Evolutionary conservation across 805 yeast species (phyloP).

Genomic region (Hemisphaericaspora nanyangensis): DNA sequence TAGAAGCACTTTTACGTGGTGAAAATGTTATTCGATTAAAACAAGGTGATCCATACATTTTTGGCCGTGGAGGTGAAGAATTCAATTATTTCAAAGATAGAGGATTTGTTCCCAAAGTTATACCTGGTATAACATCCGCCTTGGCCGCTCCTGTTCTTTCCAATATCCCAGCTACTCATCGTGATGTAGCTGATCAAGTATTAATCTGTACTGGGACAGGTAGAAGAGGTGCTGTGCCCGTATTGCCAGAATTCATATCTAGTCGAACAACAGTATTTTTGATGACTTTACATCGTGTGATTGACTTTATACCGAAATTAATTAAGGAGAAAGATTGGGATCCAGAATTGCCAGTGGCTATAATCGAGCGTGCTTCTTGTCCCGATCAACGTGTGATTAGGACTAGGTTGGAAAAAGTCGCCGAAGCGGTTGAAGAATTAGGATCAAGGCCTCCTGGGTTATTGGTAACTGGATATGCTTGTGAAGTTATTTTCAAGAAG

Average conservation of each 20-base stretch:
- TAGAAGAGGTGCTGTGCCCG: slow-evolving; percentile 76
- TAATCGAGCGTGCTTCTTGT: slow-evolving; percentile 88
- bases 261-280: slow-evolving; percentile 81
- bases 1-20: slow-evolving; percentile 61
- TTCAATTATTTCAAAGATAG: slow-evolving; percentile 59
- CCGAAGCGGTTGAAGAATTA: slow-evolving; percentile 65
- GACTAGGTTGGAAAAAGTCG: slow-evolving; percentile 63
- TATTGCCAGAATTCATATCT: slow-evolving; percentile 66
- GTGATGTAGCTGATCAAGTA: slow-evolving; percentile 90
- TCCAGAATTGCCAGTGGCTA: slow-evolving; percentile 68
- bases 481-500: slow-evolving; percentile 45
- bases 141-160: slow-evolving; percentile 82
- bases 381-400: slow-evolving; percentile 86
- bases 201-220: slow-evolving; percentile 95
- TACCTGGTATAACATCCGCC: slow-evolving; percentile 90
- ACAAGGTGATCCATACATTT: slow-evolving; percentile 96
- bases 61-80: slow-evolving; percentile 97
- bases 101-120: slow-evolving; percentile 68
- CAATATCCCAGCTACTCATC: slow-evolving; percentile 84
- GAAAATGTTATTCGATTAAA: slow-evolving; percentile 81
- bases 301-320: slow-evolving; percentile 48
- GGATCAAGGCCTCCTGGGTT: slow-evolving; percentile 95
- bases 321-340: slow-evolving; percentile 58
- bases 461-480: slow-evolving; percentile 75
- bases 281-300: slow-evolving; percentile 83